These are phyloP conservation scores for Mucor racemosus DNA, from an alignment of 371 early-diverging fungal species.

Conservation along the genomic window DNA sequence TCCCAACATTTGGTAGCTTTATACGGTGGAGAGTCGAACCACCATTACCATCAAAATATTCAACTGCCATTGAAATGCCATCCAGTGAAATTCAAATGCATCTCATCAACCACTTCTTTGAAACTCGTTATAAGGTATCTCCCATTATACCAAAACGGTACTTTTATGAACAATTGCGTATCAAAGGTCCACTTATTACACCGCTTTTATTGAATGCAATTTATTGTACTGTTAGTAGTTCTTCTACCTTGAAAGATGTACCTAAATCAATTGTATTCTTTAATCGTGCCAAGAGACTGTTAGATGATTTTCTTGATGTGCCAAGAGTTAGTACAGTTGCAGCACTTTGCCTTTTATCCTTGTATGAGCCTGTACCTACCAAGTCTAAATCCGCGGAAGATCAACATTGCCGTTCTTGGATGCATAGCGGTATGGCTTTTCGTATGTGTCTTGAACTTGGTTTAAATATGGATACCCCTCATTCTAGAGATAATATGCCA, in stretches of 20 bases:
- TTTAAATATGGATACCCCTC: conserved; percentile 24
- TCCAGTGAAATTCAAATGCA: conserved; percentile 33
- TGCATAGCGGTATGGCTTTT: conserved; percentile 47
- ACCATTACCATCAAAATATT: conserved; percentile 29
- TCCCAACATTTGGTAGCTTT: conserved; percentile 21
- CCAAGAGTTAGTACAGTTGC: conserved; percentile 45
- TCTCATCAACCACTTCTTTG: conserved; percentile 35
- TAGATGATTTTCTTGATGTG: conserved; percentile 44
- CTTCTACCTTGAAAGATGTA: conserved; percentile 12
- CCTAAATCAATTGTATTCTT: conserved; percentile 35
- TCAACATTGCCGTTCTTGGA: conserved; percentile 37
- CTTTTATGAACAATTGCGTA: conserved; percentile 31
- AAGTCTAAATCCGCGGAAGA: conserved; percentile 8
- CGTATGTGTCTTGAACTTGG: conserved; percentile 52
- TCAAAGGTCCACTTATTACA: conserved; percentile 36
- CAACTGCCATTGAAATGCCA: conserved; percentile 37
- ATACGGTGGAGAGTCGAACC: conserved; percentile 30
- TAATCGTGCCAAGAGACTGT: conserved; percentile 35
- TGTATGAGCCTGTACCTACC: conserved; percentile 36
- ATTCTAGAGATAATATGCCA: conserved; percentile 6
- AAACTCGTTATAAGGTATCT: conserved; percentile 14
- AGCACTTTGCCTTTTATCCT: conserved; percentile 36
- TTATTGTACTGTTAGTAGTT: conserved; percentile 25
- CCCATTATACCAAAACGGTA: conserved; percentile 29
- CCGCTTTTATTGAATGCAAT: conserved; percentile 42